phyloP scores from a whole-genome alignment of 768 basidiomycete genomes.

The Tricholoma matsutake region DNA sequence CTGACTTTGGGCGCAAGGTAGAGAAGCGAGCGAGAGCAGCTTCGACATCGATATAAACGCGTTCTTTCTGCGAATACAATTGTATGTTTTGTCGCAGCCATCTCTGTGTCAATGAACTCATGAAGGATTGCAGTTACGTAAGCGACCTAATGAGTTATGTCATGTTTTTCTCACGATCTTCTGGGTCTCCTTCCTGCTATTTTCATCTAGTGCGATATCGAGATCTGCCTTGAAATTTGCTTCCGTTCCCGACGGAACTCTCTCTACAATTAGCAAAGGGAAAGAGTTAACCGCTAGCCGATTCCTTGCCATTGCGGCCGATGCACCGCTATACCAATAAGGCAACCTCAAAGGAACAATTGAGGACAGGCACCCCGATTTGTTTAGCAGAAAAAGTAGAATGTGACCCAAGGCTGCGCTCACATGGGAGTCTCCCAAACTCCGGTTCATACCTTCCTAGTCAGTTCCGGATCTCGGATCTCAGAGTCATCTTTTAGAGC shows the following conservation, averaged over 20 bases:
- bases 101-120: constrained; percentile 38
- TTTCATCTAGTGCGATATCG: constrained; percentile 2
- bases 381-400: constrained; percentile 29
- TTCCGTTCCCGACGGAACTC: constrained; percentile 2
- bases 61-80: constrained; percentile 52
- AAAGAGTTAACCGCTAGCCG: neutral
- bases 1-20: constrained; percentile 73
- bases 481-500: constrained; percentile 19
- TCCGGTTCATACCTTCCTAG: constrained; percentile 50
- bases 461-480: constrained; percentile 49
- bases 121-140: neutral
- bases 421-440: constrained; percentile 37
- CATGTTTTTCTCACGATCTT: neutral
- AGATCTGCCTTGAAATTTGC: constrained; percentile 23
- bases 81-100: constrained; percentile 69
- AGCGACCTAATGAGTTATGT: neutral
- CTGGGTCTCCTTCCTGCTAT: constrained; percentile 24
- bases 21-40: constrained; percentile 49
- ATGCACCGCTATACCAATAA: neutral
- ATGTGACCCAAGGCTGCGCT: neutral
- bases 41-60: constrained; percentile 64
- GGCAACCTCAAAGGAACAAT: neutral
- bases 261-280: no score
- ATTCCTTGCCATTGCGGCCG: neutral
- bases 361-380: constrained; percentile 15